Percentiles rank a stretch among this genome's conserved stretches.
Evolutionary conservation across 306 rosid genomes (phyloP).

Genomic region (Cajanus cajan): DNA sequence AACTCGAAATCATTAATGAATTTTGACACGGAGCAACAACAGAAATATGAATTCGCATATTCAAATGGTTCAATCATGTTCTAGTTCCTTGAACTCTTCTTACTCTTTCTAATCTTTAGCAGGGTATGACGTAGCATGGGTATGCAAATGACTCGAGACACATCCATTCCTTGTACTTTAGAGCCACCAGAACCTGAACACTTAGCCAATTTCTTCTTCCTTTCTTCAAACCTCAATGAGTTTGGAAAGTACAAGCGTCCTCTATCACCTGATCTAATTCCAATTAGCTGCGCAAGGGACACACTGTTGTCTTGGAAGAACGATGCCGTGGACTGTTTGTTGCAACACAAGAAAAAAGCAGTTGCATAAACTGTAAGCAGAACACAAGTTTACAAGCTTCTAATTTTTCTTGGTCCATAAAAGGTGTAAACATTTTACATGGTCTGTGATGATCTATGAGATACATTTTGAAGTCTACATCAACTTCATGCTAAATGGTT

Average conservation of each 20-base stretch:
- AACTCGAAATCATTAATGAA: not conserved
- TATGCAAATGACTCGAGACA: conserved; percentile 49
- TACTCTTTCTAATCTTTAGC: conserved; percentile 39
- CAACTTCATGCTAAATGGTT: no score
- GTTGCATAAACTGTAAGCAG: conserved; percentile 15
- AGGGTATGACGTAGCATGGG: conserved; percentile 45
- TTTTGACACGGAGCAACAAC: conserved; percentile 11
- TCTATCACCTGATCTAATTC: conserved; percentile 49
- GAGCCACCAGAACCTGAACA: conserved; percentile 37
- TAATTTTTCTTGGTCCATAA: not conserved
- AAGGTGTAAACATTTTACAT: not conserved
- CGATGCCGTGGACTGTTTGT: conserved; percentile 68
- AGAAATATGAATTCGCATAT: not conserved
- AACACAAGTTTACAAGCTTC: not conserved
- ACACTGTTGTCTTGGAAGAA: conserved; percentile 79
- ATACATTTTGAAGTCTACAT: not conserved
- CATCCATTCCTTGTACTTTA: conserved; percentile 29
- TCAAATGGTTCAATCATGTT: not conserved
- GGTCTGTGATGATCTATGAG: not conserved
- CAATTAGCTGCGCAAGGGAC: conserved; percentile 73
- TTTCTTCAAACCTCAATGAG: conserved; percentile 41
- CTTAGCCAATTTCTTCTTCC: conserved; percentile 19
- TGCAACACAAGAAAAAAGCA: conserved; percentile 19
- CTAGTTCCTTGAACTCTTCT: conserved; percentile 48
- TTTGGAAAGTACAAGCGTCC: conserved; percentile 45